A percentile compares a stretch with the other conserved stretches of the same genome.
phyloP scores from a whole-genome alignment of 1,139 yeast genomes.

The Pichia terricola region DNA sequence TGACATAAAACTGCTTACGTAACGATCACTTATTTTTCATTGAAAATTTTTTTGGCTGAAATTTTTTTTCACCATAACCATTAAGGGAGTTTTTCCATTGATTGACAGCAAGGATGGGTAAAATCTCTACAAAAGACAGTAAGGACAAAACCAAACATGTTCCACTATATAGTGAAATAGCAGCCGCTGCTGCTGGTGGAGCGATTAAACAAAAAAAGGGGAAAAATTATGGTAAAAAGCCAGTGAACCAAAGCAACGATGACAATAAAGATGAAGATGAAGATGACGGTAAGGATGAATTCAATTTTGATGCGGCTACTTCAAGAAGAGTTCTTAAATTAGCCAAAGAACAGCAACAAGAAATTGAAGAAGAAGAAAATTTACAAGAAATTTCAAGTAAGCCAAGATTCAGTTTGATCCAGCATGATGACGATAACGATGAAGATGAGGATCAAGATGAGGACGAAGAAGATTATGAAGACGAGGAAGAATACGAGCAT shows the following conservation, averaged over 20 bases:
- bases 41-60: neutral
- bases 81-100: neutral
- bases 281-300: conserved; percentile 45
- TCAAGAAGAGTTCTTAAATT: conserved; percentile 80
- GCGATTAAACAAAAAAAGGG: conserved; percentile 36
- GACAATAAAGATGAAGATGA: conserved; percentile 20
- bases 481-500: conserved; percentile 22
- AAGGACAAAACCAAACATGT: conserved; percentile 56
- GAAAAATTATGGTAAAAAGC: neutral
- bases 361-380: conserved; percentile 58
- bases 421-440: conserved; percentile 20
- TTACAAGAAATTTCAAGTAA: conserved; percentile 23
- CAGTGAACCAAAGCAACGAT: conserved; percentile 10
- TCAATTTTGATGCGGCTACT: conserved; percentile 67
- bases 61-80: neutral
- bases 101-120: conserved; percentile 42
- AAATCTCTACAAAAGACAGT: conserved; percentile 39
- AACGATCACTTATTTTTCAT: too few species aligned
- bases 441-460: conserved; percentile 21
- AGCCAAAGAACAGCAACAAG: conserved; percentile 90
- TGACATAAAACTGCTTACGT: too few species aligned
- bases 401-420: conserved; percentile 23
- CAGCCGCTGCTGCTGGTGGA: conserved; percentile 63
- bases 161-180: conserved; percentile 70
- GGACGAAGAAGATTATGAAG: conserved; percentile 17